Base-by-base conservation (phyloP, 805 yeast genomes). In the Cyberlindnera americana region DNA sequence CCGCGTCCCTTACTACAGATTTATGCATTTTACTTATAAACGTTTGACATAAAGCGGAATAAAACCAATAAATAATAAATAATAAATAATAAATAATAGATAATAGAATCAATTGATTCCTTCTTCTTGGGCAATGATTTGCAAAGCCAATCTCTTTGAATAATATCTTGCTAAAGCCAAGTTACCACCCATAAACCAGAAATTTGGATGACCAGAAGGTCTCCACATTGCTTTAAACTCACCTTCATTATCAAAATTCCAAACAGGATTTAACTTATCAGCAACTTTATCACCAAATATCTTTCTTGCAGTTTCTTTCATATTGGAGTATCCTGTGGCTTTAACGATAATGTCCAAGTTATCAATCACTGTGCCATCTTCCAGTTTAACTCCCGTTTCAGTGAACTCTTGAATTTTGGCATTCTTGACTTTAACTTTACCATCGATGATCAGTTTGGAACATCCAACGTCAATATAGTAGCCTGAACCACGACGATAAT, bases 401-500 rank as follows among this genome's bases (percentile, higher is more conserved):
- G 58, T 53, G 52, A 70, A 67, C 30, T 56, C 47, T 30, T 59
- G 59, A 26, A 70, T 60, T 15, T 51, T 49, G 7, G 69, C 67
- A 33, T 61, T 58, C 52, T 65, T 61, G 34, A 70, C 52, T 22
- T 56, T 52, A 41, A 70, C 62, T 43, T 65, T 64, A 13, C 67
- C 70, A 11, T 66, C 64, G 29, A 58, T 54, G 40, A 70, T 66
- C 41, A 64, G 50, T 29, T 57, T 59, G 24, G 72, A 65, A 42
- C 67, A 61, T 8, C 75, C 75, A 32, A 67, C 72, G 45, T 70
- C 73, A 40, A 65, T 66, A 48, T 70, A 70, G 49, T 69, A 70
- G 30, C 75, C 75, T 1, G 74, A 72, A 23, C 70, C 71, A 48
- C 67, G 59, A 36, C 71, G 55, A 46, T 54, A 57, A 44, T 67